Percentiles rank a stretch among this genome's conserved stretches.
Conservation (phyloP, 2,329 filamentous ascomycete species). For the Aspergillaceae sp. region DNA sequence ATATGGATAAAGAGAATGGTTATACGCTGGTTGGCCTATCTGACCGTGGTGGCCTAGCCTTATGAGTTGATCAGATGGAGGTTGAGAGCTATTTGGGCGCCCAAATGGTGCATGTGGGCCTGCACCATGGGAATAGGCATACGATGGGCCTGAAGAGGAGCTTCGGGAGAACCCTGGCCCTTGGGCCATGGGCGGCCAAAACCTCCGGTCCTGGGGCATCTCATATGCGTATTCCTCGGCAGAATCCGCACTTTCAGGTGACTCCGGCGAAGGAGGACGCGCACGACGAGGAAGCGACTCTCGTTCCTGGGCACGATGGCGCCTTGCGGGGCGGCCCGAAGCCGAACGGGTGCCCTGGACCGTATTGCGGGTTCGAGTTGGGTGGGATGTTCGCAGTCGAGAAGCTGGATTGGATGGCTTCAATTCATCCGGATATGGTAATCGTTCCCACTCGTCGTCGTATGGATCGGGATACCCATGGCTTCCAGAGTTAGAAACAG, state of each 20-base stretch:
- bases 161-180: slow-evolving; percentile 32
- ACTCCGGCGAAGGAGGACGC: slow-evolving; percentile 41
- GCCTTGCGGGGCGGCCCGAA: slow-evolving; percentile 30
- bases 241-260: slow-evolving; percentile 56
- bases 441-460: slow-evolving; percentile 29
- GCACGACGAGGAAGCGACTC: slow-evolving; percentile 27
- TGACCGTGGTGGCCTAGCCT: slow-evolving; percentile 20
- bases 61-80: slow-evolving; percentile 27
- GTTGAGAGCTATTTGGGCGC: slow-evolving; percentile 17
- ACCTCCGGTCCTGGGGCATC: slow-evolving; percentile 25
- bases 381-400: slow-evolving; percentile 33
- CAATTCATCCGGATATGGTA: slow-evolving; percentile 38
- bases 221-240: slow-evolving; percentile 54
- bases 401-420: slow-evolving; percentile 42
- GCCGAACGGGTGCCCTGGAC: slow-evolving; percentile 29
- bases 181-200: slow-evolving; percentile 24
- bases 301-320: slow-evolving; percentile 30
- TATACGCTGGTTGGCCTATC: slow-evolving; percentile 18
- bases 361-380: slow-evolving; percentile 33
- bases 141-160: slow-evolving; percentile 33
- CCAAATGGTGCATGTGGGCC: slow-evolving; percentile 17
- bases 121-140: slow-evolving; percentile 24
- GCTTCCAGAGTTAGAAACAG: slow-evolving; percentile 31
- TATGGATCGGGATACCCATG: slow-evolving; percentile 32
- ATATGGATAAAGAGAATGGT: slow-evolving; percentile 21